phyloP scores from a whole-genome alignment of 2,329 filamentous ascomycete genomes.

The Fusarium tanahbumbuense region DNA sequence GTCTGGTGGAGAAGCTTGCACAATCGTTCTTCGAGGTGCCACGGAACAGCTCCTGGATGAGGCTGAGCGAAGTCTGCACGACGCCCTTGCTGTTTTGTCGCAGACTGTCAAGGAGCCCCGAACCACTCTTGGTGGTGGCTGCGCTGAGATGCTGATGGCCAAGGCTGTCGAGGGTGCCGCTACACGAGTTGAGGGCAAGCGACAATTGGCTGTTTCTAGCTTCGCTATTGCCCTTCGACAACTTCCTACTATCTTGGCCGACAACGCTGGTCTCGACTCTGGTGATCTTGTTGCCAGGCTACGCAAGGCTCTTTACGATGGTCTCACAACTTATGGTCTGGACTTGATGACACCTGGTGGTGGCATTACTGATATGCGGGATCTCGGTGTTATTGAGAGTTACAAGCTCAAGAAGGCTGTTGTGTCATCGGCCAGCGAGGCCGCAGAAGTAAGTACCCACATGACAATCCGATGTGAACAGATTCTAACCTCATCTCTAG shows the following conservation, averaged over 20 bases:
- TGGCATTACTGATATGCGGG: constrained; percentile 94
- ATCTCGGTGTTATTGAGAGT: constrained; percentile 94
- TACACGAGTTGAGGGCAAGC: constrained; percentile 95
- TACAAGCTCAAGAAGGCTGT: constrained; percentile 99
- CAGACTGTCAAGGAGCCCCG: constrained; percentile 96
- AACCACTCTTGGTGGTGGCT: constrained; percentile 94
- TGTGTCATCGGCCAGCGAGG: constrained; percentile 94
- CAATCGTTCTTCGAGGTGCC: constrained; percentile 93
- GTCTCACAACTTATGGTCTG: constrained; percentile 90
- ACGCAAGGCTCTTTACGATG: constrained; percentile 93
- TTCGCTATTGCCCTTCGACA: constrained; percentile 92
- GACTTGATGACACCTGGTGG: constrained; percentile 91
- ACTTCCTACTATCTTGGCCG: constrained; percentile 93
- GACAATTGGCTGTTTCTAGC: constrained; percentile 89
- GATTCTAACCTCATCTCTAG: constrained; percentile 58
- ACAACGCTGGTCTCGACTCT: constrained; percentile 96
- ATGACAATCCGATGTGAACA: neutral
- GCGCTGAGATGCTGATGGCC: constrained; percentile 98
- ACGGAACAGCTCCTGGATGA: constrained; percentile 98
- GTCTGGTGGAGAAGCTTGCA: constrained; percentile 92
- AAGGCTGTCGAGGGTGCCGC: constrained; percentile 96
- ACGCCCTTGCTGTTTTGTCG: constrained; percentile 93
- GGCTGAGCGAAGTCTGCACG: constrained; percentile 94
- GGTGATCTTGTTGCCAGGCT: constrained; percentile 92
- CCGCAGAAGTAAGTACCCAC: constrained; percentile 80